phyloP scores from a whole-genome alignment of 2,329 filamentous ascomycete genomes.

The Plectosphaerella plurivora region DNA sequence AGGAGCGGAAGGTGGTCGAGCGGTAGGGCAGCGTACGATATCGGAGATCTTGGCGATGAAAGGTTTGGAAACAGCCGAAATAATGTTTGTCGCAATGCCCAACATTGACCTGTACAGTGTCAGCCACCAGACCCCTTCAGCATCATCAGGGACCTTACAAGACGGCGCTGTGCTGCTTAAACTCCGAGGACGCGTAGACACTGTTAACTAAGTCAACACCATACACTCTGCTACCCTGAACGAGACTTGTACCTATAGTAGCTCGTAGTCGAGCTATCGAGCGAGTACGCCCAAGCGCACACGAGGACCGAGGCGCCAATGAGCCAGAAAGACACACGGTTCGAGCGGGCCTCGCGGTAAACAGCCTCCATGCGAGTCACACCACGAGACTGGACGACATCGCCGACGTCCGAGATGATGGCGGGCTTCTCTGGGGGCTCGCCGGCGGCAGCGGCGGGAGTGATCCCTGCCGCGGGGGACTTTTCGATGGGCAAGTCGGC shows the following conservation, averaged over 20 bases:
- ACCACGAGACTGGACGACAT: slow-evolving; percentile 16
- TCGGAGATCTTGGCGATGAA: slow-evolving; percentile 58
- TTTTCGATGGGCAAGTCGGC: not conserved
- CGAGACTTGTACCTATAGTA: slow-evolving; percentile 13
- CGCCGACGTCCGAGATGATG: slow-evolving; percentile 11
- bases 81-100: slow-evolving; percentile 26
- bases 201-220: slow-evolving; percentile 1
- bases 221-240: too few species aligned
- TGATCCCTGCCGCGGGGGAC: not conserved
- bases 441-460: not conserved
- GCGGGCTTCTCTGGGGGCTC: not conserved
- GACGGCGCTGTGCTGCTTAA: slow-evolving; percentile 20
- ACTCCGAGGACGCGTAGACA: slow-evolving; percentile 21
- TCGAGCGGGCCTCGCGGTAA: slow-evolving; percentile 19
- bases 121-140: too few species aligned
- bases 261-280: slow-evolving; percentile 21
- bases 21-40: slow-evolving; percentile 22
- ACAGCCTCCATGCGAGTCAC: slow-evolving; percentile 24
- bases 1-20: too few species aligned
- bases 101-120: slow-evolving; percentile 13
- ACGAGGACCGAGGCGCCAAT: slow-evolving; percentile 22
- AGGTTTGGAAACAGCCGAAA: slow-evolving; percentile 52
- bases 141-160: slow-evolving; percentile 2
- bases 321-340: slow-evolving; percentile 18
- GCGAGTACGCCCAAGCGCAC: slow-evolving; percentile 24